phyloP scores from a whole-genome alignment of 1,284 basidiomycete genomes.

The Cutaneotrichosporon curvatum region DNA sequence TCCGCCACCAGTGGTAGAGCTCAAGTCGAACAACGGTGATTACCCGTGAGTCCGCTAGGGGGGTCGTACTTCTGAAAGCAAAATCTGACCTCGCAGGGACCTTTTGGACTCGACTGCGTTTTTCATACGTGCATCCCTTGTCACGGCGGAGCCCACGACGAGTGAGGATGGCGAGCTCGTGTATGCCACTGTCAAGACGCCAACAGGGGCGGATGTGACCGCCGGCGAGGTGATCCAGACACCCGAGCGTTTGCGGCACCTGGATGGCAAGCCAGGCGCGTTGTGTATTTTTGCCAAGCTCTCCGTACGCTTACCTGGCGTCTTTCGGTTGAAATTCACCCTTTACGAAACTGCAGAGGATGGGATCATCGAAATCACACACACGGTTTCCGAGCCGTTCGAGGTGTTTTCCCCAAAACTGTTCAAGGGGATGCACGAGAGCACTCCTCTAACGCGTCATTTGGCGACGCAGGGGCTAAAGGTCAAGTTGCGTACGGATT shows the following conservation, averaged over 20 bases:
- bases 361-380: slow-evolving; percentile 32
- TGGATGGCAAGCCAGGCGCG: slow-evolving; percentile 35
- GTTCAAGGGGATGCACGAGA: slow-evolving; percentile 47
- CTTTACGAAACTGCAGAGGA: slow-evolving; percentile 40
- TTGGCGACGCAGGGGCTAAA: slow-evolving; percentile 46
- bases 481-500: slow-evolving; percentile 45
- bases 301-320: slow-evolving; percentile 43
- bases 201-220: slow-evolving; percentile 41
- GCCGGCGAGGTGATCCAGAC: slow-evolving; percentile 46
- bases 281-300: slow-evolving; percentile 47
- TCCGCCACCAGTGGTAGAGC: slow-evolving; percentile 45
- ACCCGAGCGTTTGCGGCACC: slow-evolving; percentile 39
- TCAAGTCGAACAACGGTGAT: slow-evolving; percentile 19
- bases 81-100: slow-evolving; percentile 17
- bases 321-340: slow-evolving; percentile 43
- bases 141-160: slow-evolving; percentile 14
- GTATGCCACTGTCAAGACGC: slow-evolving; percentile 38
- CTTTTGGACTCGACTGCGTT: slow-evolving; percentile 32
- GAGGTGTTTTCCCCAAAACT: slow-evolving; percentile 48
- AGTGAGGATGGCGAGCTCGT: slow-evolving; percentile 6
- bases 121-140: slow-evolving; percentile 39
- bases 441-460: slow-evolving; percentile 44
- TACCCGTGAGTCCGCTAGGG: slow-evolving; percentile 5
- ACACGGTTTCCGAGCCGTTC: slow-evolving; percentile 41
- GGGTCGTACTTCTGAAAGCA: too few relatives aligned